Evolutionary conservation across 164 flowering plant genomes (phyloP), one percentile per base, ranked within the genome.

Genomic region (Stephania japonica): DNA sequence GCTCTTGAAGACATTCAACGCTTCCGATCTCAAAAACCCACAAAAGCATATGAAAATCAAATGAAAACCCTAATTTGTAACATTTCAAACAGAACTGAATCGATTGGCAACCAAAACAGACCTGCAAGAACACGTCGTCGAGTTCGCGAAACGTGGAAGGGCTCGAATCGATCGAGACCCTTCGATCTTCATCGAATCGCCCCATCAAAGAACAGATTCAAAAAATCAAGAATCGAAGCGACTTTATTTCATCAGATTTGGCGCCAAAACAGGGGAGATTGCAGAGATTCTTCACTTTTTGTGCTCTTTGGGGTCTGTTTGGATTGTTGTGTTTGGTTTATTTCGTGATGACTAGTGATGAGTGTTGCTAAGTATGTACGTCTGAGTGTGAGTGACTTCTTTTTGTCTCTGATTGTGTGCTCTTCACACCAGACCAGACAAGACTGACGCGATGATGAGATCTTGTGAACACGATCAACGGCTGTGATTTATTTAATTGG

Each of bases 61-160:
- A 56, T 6, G 11, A n/a, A 59, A 70, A 70, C 44, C 16, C 44
- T 27, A 70, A 56, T 6, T 27, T 27, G 6, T 8, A 8, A 41
- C 19, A 19, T 61, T 61, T 1, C 10, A 21, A 50, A 10, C n/a
- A 23, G 13, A 47, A 18, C 26, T 9, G 38, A 32, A 32, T 32
- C 38, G 38, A 32, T 32, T 32, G 2, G 38, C 38, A 43, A 18
- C 9, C 13, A 74, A 68, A 10, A 44, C 59, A 23, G 12, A 88
- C 92, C 92, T 88, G 92, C 81, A 88, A 80, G 85, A 87, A 88
- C 32, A 80, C 89, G 71, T 88, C 87, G 61, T 88, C 92, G 6
- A 83, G 87, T 72, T 85, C 87, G 23, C 92, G 85, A 69, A 88
- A 88, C 75, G 78, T 85, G 59, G 85, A 75, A 0, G 83, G 72